A percentile compares a stretch with the other conserved stretches of the same genome.
These are phyloP conservation scores for Urtica urens DNA, from an alignment of 306 rosid species.

Conservation along the genomic window DNA sequence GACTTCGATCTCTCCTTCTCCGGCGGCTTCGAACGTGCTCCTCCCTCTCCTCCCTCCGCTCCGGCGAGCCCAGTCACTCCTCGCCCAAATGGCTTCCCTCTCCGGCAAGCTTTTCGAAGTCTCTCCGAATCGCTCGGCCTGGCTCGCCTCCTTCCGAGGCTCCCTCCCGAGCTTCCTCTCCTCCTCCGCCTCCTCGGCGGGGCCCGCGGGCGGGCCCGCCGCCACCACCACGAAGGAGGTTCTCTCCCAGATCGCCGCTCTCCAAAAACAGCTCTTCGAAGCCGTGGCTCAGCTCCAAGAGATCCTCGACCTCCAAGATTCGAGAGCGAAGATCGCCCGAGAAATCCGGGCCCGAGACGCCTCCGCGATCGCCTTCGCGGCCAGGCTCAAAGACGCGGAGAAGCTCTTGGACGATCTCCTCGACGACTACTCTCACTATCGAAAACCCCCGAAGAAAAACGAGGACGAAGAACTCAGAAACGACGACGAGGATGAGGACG, in stretches of 20 bases:
- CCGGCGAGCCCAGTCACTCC: constrained; percentile 77
- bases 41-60: constrained; percentile 84
- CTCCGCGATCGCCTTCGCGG: constrained; percentile 54
- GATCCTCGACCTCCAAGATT: constrained; percentile 73
- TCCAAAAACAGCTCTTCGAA: constrained; percentile 77
- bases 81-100: constrained; percentile 73
- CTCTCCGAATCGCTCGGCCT: constrained; percentile 56
- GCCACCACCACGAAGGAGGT: constrained; percentile 65
- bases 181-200: constrained; percentile 25
- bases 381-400: constrained; percentile 75
- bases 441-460: constrained; percentile 44
- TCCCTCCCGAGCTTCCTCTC: constrained; percentile 64
- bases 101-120: constrained; percentile 63
- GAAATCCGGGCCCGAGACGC: constrained; percentile 54
- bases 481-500: constrained; percentile 11
- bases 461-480: constrained; percentile 26
- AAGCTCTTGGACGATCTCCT: constrained; percentile 67
- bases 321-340: constrained; percentile 53
- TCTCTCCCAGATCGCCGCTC: constrained; percentile 41
- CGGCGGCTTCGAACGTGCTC: constrained; percentile 39
- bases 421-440: constrained; percentile 74
- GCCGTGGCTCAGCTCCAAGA: constrained; percentile 91
- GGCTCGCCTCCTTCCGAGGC: constrained; percentile 75
- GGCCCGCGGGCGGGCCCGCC: constrained; percentile 32
- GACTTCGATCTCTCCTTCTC: constrained; percentile 11